These are phyloP conservation scores for Emmonsia crescens DNA, from an alignment of 2,329 filamentous ascomycete genomes.

Conservation along the genomic window DNA sequence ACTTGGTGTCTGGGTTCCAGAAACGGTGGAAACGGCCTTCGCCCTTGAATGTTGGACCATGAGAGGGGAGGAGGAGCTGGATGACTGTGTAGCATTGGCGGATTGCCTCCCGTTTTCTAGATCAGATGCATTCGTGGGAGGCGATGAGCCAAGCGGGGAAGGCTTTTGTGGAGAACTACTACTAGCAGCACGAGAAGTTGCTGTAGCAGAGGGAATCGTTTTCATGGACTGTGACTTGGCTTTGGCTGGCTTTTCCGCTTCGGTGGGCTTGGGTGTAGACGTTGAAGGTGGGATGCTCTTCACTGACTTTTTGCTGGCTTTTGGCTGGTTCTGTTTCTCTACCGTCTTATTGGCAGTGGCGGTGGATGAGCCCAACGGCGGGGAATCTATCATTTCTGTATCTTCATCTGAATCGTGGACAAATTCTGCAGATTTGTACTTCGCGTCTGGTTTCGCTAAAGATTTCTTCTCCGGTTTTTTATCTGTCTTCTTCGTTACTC, in stretches of 20 bases:
- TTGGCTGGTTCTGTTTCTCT: conserved; percentile 3
- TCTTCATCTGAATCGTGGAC: conserved; percentile 43
- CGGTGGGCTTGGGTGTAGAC: conserved; percentile 4
- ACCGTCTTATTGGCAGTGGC: conserved; percentile 13
- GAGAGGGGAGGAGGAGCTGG: conserved; percentile 37
- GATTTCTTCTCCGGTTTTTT: conserved; percentile 20
- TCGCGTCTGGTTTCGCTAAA: conserved; percentile 28
- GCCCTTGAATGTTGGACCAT: conserved; percentile 29
- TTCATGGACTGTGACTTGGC: conserved; percentile 19
- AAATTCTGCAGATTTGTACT: conserved; percentile 45
- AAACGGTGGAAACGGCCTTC: conserved; percentile 13
- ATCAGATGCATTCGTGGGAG: conserved; percentile 51
- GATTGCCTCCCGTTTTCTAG: conserved; percentile 36
- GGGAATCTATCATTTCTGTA: conserved; percentile 30
- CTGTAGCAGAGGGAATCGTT: conserved; percentile 25
- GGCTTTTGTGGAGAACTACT: conserved; percentile 49
- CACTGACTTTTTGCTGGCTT: conserved; percentile 6
- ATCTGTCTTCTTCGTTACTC: conserved; percentile 37
- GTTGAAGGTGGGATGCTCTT: conserved; percentile 1
- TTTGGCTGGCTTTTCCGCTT: conserved; percentile 17
- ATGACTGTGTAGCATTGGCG: conserved; percentile 33
- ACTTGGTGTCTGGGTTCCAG: conserved; percentile 14
- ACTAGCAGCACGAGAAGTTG: conserved; percentile 27
- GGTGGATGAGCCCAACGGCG: conserved; percentile 11
- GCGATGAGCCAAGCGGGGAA: conserved; percentile 51